Conservation (phyloP, 441 rosid species). For the Croton laevigatus region DNA sequence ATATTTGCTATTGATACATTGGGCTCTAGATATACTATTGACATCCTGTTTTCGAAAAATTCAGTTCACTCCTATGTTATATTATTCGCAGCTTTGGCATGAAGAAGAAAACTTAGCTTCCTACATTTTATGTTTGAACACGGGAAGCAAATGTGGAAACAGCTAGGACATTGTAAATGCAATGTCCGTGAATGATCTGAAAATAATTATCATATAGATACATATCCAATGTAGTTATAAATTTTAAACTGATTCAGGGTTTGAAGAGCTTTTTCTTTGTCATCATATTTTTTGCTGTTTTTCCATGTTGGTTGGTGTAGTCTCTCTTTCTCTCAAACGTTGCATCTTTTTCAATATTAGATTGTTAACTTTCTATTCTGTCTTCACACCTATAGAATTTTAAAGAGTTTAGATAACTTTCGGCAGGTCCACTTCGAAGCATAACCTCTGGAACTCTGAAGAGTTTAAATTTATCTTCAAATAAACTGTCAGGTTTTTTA, state of each 20-base stretch:
- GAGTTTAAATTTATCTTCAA: slow-evolving; percentile 70
- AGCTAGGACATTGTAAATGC: neutral
- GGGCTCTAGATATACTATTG: neutral
- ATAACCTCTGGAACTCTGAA: slow-evolving; percentile 68
- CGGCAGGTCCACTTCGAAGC: slow-evolving; percentile 61
- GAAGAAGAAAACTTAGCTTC: neutral
- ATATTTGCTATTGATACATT: neutral
- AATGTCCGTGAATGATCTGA: neutral
- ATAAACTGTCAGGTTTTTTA: slow-evolving; percentile 59
- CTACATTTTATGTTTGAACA: slow-evolving; percentile 1
- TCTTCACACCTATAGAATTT: neutral
- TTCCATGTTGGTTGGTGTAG: neutral
- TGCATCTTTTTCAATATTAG: neutral
- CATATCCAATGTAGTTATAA: neutral
- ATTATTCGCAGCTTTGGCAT: neutral
- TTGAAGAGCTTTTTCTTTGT: neutral
- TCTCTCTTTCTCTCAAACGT: neutral
- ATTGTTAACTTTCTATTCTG: neutral
- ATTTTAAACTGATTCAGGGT: neutral
- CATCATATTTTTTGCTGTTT: neutral
- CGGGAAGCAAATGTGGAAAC: neutral
- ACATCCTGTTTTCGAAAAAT: neutral
- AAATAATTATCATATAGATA: neutral
- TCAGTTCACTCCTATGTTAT: neutral
- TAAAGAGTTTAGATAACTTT: slow-evolving; percentile 10